Evolutionary conservation across 352 stramenopile genomes (phyloP), one percentile per base, ranked within the genome.

Genomic region (Albugo candida): DNA sequence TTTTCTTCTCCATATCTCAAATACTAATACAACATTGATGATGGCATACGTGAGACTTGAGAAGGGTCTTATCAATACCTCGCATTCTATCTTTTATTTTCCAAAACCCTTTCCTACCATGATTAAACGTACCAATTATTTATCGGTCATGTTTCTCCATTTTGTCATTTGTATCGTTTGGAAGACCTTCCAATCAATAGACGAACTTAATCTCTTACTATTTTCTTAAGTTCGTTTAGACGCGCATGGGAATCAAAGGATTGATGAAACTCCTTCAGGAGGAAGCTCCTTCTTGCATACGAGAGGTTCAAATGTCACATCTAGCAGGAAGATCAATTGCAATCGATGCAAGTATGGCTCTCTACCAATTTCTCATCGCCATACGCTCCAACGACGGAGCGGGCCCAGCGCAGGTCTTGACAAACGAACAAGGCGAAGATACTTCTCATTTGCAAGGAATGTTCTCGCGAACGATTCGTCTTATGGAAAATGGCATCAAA

Each of bases 331-430:
- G 94, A 34, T 94, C 95, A 46, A 85, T 99, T 40, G 96, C 95
- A 14, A 93, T 99, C 51, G 96, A 99, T 73, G 96, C 96, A 21
- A 97, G 83, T 48, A 99, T 99, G 93, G 83, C 92, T 31, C 91
- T 99, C 56, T 99, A 99, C 72, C 95, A 99, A 69, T 99, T 99
- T 64, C 69, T 99, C 31, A 91, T 96, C 53, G 79, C 72, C 36
- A 80, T 92, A 42, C 70, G 78, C 16, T 82, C 93, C 19, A 84
- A 57, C 36, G 89, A 94, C 36, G 70, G 78, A 21, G 82, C 77
- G 31, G 71, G 77, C 11, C 74, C 87, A 1, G 72, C 93, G 11
- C 74, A 92, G 49, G 92, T 94, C 61, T 71, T 99, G 6, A 99
- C 93, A 38, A 99, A 99, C 61, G 86, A 95, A 13, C 92, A 94